Percentiles rank a stretch among this genome's conserved stretches.
Evolutionary conservation across 148 eudicot species (phyloP).

Genomic region (Rhododendron vialii): DNA sequence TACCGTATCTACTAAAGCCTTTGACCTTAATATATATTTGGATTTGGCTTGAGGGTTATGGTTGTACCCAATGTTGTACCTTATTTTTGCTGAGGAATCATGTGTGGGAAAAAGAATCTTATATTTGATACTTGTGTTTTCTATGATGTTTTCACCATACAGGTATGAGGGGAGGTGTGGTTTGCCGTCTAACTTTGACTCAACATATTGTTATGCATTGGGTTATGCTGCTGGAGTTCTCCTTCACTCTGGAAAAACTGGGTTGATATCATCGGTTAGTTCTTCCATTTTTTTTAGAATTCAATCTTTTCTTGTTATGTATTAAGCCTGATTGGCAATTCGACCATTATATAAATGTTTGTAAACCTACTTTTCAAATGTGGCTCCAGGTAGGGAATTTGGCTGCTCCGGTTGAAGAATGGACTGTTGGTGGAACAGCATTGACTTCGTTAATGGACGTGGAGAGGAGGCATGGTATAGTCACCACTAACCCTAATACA

Average conservation of each 20-base stretch:
- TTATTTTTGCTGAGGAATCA: conserved; percentile 4
- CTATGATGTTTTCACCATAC: conserved; percentile 7
- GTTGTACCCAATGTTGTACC: background rate
- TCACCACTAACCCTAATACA: background rate
- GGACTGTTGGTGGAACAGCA: conserved; percentile 99
- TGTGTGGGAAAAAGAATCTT: background rate
- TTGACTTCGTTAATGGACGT: conserved; percentile 95
- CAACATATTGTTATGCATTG: conserved; percentile 92
- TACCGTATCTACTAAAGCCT: background rate
- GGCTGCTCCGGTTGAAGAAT: conserved; percentile 90
- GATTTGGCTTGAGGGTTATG: background rate
- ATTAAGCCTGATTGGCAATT: background rate
- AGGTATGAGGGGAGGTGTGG: conserved; percentile 99
- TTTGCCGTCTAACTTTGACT: conserved; percentile 91
- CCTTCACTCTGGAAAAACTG: conserved; percentile 91
- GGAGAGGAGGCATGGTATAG: conserved; percentile 96
- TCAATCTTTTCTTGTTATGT: background rate
- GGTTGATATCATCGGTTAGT: conserved; percentile 88
- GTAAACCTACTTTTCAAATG: background rate
- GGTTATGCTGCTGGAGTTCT: conserved; percentile 95
- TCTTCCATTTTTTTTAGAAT: conserved; percentile 9
- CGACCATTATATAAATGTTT: background rate
- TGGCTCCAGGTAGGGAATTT: conserved; percentile 77
- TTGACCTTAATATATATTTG: background rate
- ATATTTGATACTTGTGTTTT: background rate